Evolutionary conservation across 1,139 yeast genomes (phyloP).

Genomic region (Debaryomyces coudertii): DNA sequence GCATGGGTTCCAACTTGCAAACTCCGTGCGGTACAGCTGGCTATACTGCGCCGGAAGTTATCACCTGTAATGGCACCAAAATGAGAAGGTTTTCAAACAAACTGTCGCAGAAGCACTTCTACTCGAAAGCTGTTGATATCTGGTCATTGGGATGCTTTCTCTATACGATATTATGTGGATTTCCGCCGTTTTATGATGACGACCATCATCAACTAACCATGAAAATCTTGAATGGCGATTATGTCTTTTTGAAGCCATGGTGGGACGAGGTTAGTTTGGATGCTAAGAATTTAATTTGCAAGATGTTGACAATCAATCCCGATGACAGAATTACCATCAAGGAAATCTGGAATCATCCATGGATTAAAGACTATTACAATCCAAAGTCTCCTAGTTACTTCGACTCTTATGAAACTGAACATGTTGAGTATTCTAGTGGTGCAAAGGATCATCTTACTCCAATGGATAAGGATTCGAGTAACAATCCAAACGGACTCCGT

Average conservation of each 20-base stretch:
- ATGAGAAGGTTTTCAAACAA: slow-evolving; percentile 21
- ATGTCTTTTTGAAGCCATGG: slow-evolving; percentile 87
- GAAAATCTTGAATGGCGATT: slow-evolving; percentile 84
- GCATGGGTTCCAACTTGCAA: slow-evolving; percentile 51
- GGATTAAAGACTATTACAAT: slow-evolving; percentile 28
- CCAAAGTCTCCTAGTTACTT: slow-evolving; percentile 17
- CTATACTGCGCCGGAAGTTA: slow-evolving; percentile 90
- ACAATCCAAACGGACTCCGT: not conserved
- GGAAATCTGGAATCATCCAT: slow-evolving; percentile 62
- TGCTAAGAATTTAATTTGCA: slow-evolving; percentile 68
- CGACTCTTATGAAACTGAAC: slow-evolving; percentile 11
- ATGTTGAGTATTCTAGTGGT: slow-evolving; percentile 13
- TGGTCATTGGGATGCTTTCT: slow-evolving; percentile 96
- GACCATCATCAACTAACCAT: slow-evolving; percentile 76
- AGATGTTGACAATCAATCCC: slow-evolving; percentile 64
- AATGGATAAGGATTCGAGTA: not conserved
- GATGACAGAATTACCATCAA: slow-evolving; percentile 62
- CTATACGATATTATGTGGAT: slow-evolving; percentile 88
- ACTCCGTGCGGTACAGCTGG: slow-evolving; percentile 71
- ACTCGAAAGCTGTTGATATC: slow-evolving; percentile 90
- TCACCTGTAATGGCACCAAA: slow-evolving; percentile 39
- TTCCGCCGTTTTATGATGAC: slow-evolving; percentile 96
- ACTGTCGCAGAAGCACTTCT: slow-evolving; percentile 64
- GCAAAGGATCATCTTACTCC: not conserved
- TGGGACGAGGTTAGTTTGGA: slow-evolving; percentile 90